Percentiles rank a stretch among this genome's conserved stretches.
phyloP scores from a whole-genome alignment of 169 alveolate genomes.

The Cryptosporidium felis region DNA sequence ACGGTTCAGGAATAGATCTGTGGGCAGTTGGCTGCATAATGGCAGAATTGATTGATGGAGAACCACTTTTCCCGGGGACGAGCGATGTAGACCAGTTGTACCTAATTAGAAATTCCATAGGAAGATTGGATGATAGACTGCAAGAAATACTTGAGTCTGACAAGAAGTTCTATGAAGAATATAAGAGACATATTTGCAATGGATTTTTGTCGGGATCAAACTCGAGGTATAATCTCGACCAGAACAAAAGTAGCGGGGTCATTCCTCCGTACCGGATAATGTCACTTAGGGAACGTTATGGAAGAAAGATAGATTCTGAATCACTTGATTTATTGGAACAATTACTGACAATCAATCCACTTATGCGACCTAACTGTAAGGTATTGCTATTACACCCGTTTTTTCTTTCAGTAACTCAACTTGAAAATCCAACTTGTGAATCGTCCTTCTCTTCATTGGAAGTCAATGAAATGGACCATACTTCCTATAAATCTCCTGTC shows the following conservation, averaged over 20 bases:
- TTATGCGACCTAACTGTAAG: slow-evolving; percentile 80
- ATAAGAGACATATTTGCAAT: slow-evolving; percentile 42
- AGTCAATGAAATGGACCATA: background rate
- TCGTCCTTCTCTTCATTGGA: background rate
- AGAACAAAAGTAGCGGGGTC: slow-evolving; percentile 67
- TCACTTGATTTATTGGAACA: slow-evolving; percentile 84
- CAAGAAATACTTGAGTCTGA: slow-evolving; percentile 81
- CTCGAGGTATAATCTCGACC: slow-evolving; percentile 81
- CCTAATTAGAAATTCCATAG: slow-evolving; percentile 82
- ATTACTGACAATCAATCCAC: slow-evolving; percentile 83
- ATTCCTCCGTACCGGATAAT: slow-evolving; percentile 62
- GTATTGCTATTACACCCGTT: slow-evolving; percentile 85
- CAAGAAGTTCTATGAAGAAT: slow-evolving; percentile 72
- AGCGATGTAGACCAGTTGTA: slow-evolving; percentile 87
- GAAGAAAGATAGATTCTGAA: slow-evolving; percentile 77
- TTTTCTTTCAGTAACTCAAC: slow-evolving; percentile 55
- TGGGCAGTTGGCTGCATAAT: slow-evolving; percentile 93
- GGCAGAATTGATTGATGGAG: slow-evolving; percentile 93
- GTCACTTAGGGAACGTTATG: slow-evolving; percentile 82
- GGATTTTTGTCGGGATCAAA: slow-evolving; percentile 80
- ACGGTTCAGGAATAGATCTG: slow-evolving; percentile 87
- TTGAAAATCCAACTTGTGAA: background rate
- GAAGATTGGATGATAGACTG: slow-evolving; percentile 80
- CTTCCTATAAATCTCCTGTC: background rate
- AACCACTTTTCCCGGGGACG: slow-evolving; percentile 94